Base-by-base conservation (phyloP, 208 protist genomes). In the Endotrypanum monterogeii region DNA sequence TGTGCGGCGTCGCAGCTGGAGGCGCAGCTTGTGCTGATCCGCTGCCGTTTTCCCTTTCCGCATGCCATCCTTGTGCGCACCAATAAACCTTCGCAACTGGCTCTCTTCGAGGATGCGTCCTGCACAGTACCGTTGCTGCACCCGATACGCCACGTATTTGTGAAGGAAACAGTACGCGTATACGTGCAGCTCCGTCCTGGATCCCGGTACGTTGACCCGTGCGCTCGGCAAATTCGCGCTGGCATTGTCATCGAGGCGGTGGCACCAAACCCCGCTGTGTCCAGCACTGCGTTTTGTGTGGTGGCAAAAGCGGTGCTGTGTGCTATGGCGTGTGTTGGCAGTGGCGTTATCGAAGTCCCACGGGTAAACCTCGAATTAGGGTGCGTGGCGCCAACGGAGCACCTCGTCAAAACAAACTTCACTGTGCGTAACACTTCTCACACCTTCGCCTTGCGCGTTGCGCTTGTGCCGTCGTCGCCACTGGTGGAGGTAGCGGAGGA, bases 221-320 rank as follows among this genome's bases (percentile, higher is more conserved):
- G 68, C 28, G 84, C 83, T 39, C 83, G 89, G 18, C 63, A 80
- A 14, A 78, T 94, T 25, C 79, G 74, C 30, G 88, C 82, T 30
- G 92, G 92, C n/a, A 81, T 95, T 32, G 71, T 94, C 8, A 79
- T 96, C 12, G 92, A 96, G 67, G 86, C 87, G 0, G 78, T 96
- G 16, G 75, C 83, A 8, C 54, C 81, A 37, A 83, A 85, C 41
- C 73, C 63, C 6, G 82, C 70, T 16, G 76, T 80, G 25, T 76
- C 76, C 37, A 67, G 81, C 25, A 81, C 79, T 9, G 76, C 79
- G 23, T 89, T 84, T 71, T 87, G 76, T 39, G 71, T 86, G 35
- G 80, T 90, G 3, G 86, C 83, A 20, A 83, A 84, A 16, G 69
- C 83, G 7, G 83, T 78, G 7, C 77, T 93, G 54, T 81, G 79